A percentile compares a stretch with the other conserved stretches of the same genome.
Evolutionary conservation across 306 rosid species (phyloP).

Genomic region (Lathyrus oleraceus): DNA sequence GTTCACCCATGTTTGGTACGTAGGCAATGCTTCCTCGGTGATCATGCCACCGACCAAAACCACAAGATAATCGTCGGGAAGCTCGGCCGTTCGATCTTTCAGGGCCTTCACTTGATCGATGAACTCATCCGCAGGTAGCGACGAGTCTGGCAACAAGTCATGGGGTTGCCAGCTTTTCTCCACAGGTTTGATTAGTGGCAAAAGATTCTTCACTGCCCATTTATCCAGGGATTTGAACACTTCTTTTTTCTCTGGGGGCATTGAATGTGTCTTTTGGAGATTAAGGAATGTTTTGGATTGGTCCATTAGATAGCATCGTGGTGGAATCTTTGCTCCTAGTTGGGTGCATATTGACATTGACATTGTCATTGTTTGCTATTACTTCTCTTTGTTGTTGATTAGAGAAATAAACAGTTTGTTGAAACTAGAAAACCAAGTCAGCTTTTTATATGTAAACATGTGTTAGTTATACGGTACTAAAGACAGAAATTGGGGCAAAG

Average conservation of each 20-base stretch:
- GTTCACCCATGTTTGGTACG: conserved; percentile 13
- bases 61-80: neutral
- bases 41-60: conserved; percentile 19
- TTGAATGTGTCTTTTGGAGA: conserved; percentile 1
- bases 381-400: neutral
- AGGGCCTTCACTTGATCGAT: neutral
- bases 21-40: conserved; percentile 11
- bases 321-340: neutral
- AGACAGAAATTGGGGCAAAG: no score
- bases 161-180: conserved; percentile 18
- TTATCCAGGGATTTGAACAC: conserved; percentile 9
- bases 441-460: no score
- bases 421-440: no score
- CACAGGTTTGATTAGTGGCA: neutral
- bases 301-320: neutral
- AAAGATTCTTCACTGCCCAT: neutral
- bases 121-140: neutral
- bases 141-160: conserved; percentile 19
- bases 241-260: conserved; percentile 2
- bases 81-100: neutral
- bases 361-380: neutral
- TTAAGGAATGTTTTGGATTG: neutral
- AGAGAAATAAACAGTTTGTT: neutral
- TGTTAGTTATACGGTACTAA: no score
- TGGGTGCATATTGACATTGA: neutral